Conservation (phyloP, 108 stramenopile genomes). For the Epipyxis sp. region DNA sequence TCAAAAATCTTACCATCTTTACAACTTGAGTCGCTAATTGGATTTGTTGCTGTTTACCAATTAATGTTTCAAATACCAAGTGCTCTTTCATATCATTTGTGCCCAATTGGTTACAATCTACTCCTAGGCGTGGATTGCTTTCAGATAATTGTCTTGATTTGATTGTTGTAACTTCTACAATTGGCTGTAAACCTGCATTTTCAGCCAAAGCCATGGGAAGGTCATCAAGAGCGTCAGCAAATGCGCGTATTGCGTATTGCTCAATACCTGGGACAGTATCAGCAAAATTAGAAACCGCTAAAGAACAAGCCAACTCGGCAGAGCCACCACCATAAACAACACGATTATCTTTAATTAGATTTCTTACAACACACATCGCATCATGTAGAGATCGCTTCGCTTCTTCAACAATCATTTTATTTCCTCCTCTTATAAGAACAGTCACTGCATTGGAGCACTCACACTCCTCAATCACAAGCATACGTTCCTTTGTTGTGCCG, state of each 20-base stretch:
- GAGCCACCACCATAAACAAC: slow-evolving; percentile 98
- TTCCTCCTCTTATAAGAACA: slow-evolving; percentile 93
- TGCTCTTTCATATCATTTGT: slow-evolving; percentile 83
- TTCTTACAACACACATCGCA: slow-evolving; percentile 99
- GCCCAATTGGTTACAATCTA: slow-evolving; percentile 71
- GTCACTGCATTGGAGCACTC: slow-evolving; percentile 92
- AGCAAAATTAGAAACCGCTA: slow-evolving; percentile 81
- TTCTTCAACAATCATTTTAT: slow-evolving; percentile 99
- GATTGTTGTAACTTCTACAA: slow-evolving; percentile 90
- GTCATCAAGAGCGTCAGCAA: slow-evolving; percentile 97
- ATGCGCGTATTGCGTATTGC: slow-evolving; percentile 98
- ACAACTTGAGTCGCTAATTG: slow-evolving; percentile 98
- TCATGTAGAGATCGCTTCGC: slow-evolving; percentile 99
- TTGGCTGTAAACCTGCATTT: slow-evolving; percentile 91
- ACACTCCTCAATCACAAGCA: slow-evolving; percentile 94
- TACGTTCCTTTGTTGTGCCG: slow-evolving; percentile 91
- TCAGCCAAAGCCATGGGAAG: slow-evolving; percentile 98
- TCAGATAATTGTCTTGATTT: slow-evolving; percentile 84
- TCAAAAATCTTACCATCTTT: slow-evolving; percentile 71
- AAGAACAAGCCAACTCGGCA: slow-evolving; percentile 94
- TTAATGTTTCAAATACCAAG: slow-evolving; percentile 97
- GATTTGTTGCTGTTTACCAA: slow-evolving; percentile 98
- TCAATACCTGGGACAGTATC: slow-evolving; percentile 89
- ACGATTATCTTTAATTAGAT: slow-evolving; percentile 85
- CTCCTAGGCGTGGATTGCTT: slow-evolving; percentile 76